Base-by-base conservation (phyloP, 495 filamentous ascomycete genomes). In the Talaromyces borbonicus region DNA sequence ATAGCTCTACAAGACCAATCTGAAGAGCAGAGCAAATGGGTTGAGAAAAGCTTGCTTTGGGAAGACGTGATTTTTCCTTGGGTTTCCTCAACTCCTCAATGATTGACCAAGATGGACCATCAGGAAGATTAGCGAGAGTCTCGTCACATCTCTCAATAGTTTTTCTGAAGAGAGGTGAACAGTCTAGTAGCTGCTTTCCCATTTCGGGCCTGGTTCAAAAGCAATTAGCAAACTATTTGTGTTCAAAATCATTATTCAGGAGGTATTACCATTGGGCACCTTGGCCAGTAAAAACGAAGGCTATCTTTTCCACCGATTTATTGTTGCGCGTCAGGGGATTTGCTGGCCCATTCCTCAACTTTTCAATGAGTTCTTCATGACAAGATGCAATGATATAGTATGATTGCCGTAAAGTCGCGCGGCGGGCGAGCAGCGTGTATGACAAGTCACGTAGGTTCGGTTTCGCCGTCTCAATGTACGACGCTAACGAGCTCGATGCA, bases 91-190 rank as follows among this genome's bases (percentile, higher is more conserved):
- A 36, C 5, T 22, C 58, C 5, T 60, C 53, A 47, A 59, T 50
- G 14, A 80, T 50, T 0, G 60, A 56, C 76, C 76, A 81, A 0
- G 49, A 3, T 1, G 75, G 75, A 8, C 63, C 60, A 9, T 77
- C 42, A 2, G 58, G 59, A 4, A 71, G 59, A 1, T 36, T 29
- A 16, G 49, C 26, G 9, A 81, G 59, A 19, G 64, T 48, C 2
- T 40, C 7, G 23, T 79, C 73, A 1, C 81, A 61, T 0, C 40
- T 26, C 0, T 56, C 52, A 12, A 82, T 67, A 1, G 55, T 53
- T 1, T 56, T 25, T 8, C 49, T 42, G 50, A 69, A 77, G 11
- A 58, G 41, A 1, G 58, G 45, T 33, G 52, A 75, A 1, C 51
- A 41, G 12, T 53, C 29, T 1, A 72, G 47, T 5, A 62, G 43